A percentile compares a stretch with the other conserved stretches of the same genome.
Conservation (phyloP, 225 moss, liverwort and hornwort species). For the Physcomitrium patens region DNA sequence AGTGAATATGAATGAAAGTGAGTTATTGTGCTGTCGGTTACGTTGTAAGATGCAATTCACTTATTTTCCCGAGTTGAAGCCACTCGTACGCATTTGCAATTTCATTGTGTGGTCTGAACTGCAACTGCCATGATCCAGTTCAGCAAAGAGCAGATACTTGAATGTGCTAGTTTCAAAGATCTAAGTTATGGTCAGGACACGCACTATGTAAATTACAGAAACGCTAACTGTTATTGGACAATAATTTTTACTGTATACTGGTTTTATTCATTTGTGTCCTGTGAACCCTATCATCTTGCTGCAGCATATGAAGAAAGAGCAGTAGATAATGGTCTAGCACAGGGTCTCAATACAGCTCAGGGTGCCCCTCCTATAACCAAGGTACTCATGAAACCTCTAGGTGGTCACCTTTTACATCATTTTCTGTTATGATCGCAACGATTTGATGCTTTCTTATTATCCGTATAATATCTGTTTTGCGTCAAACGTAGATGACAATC, state of each 20-base stretch:
- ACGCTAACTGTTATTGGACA: background rate
- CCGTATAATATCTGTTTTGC: background rate
- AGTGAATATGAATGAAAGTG: slow-evolving; percentile 85
- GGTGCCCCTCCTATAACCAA: slow-evolving; percentile 76
- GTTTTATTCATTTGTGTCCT: background rate
- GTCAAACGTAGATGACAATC: background rate
- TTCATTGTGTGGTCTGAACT: too few species aligned
- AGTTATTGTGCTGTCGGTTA: slow-evolving; percentile 29
- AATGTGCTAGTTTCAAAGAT: background rate
- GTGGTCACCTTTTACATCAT: background rate
- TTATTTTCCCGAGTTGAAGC: background rate
- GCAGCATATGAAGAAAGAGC: slow-evolving; percentile 84
- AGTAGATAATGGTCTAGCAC: slow-evolving; percentile 59
- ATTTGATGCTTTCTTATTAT: background rate
- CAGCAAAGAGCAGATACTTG: background rate
- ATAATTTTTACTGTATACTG: background rate
- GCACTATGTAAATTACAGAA: background rate
- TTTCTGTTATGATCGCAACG: background rate
- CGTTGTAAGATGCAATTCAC: background rate
- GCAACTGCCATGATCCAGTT: too few species aligned
- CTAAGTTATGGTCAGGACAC: background rate
- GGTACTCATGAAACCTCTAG: slow-evolving; percentile 33
- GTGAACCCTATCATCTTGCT: slow-evolving; percentile 25
- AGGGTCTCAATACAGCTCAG: slow-evolving; percentile 68
- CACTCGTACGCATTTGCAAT: background rate